Conservation (phyloP, 768 basidiomycete species). For the Pholiota molesta region DNA sequence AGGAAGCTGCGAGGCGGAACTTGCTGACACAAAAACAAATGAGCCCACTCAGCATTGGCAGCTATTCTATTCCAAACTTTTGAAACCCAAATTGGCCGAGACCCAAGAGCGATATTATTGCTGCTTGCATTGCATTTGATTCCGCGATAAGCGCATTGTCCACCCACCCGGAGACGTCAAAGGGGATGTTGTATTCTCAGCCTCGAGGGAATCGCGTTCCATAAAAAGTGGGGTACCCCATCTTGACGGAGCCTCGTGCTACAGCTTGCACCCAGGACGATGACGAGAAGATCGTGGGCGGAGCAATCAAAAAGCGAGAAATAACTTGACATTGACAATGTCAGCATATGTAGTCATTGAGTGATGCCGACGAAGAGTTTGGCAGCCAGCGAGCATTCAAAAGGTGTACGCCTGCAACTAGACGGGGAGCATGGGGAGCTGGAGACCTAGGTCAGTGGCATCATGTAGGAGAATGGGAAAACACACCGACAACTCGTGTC, state of each 20-base stretch:
- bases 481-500: not conserved
- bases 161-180: not conserved
- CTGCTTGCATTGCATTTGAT: not conserved
- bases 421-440: not conserved
- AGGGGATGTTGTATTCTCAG: not conserved
- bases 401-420: not conserved
- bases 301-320: not conserved
- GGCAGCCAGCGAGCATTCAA: too few species aligned
- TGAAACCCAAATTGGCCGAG: not conserved
- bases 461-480: not conserved
- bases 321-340: not conserved
- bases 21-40: too few species aligned
- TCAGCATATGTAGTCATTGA: not conserved
- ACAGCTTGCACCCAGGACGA: not conserved
- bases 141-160: not conserved
- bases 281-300: not conserved
- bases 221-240: not conserved
- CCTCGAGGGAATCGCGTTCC: slow-evolving; percentile 2
- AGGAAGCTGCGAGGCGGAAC: too few species aligned
- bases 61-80: not conserved
- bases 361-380: too few species aligned
- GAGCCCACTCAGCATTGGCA: not conserved
- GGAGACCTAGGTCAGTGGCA: not conserved
- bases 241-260: slow-evolving; percentile 1
- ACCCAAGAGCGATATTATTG: not conserved